These are phyloP conservation scores for Colletotrichum sp. DNA, from an alignment of 2,329 filamentous ascomycete genomes.

Conservation along the genomic window DNA sequence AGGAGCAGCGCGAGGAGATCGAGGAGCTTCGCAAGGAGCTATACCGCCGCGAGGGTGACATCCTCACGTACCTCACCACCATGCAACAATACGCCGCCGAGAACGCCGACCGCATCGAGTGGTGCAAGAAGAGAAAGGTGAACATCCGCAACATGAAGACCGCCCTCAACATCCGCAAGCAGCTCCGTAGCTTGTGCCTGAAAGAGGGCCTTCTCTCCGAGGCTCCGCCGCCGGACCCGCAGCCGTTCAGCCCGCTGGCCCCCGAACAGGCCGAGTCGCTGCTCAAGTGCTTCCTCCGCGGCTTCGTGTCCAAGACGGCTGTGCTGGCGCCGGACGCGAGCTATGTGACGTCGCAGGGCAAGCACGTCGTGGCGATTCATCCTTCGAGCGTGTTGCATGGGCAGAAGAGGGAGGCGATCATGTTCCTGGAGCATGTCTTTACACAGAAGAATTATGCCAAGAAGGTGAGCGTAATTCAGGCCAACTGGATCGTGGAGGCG, in stretches of 20 bases:
- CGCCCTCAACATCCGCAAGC: constrained; percentile 65
- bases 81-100: constrained; percentile 67
- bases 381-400: constrained; percentile 68
- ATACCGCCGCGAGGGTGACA: constrained; percentile 65
- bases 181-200: constrained; percentile 62
- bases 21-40: constrained; percentile 62
- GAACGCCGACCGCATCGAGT: constrained; percentile 57
- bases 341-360: constrained; percentile 65
- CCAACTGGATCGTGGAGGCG: constrained; percentile 62
- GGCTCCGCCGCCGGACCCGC: constrained; percentile 54
- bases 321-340: constrained; percentile 64
- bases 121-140: constrained; percentile 64
- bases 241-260: constrained; percentile 58
- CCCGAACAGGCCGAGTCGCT: constrained; percentile 60
- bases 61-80: constrained; percentile 68
- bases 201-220: constrained; percentile 55
- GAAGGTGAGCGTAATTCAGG: constrained; percentile 67
- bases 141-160: constrained; percentile 67
- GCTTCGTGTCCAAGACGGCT: constrained; percentile 66
- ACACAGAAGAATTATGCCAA: constrained; percentile 72
- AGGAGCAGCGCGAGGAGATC: constrained; percentile 59
- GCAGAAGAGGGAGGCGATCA: constrained; percentile 68
- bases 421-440: constrained; percentile 72
- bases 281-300: constrained; percentile 66
- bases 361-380: constrained; percentile 66